Conservation (phyloP, 306 rosid genomes). For the Lotus japonicus region DNA sequence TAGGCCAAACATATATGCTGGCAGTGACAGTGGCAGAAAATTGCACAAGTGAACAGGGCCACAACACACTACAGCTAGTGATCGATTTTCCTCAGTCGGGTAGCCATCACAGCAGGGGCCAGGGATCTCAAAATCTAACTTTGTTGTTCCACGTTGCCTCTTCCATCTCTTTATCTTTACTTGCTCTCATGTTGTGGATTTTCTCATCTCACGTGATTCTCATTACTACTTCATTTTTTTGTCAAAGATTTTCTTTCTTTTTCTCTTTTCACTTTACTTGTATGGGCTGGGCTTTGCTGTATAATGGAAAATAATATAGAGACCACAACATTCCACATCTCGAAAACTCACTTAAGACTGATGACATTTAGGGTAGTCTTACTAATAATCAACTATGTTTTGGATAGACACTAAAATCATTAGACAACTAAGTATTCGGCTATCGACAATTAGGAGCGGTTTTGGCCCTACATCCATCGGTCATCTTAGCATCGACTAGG, state of each 20-base stretch:
- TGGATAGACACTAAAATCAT: no score
- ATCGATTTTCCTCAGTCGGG: conserved; percentile 38
- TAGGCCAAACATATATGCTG: conserved; percentile 19
- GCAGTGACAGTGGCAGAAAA: background rate
- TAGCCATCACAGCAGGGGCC: conserved; percentile 33
- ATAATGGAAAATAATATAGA: no score
- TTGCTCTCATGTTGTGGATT: conserved; percentile 3
- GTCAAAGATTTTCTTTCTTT: background rate
- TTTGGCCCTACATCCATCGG: no score
- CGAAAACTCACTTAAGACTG: no score
- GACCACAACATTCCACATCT: no score
- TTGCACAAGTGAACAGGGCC: background rate
- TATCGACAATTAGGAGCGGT: no score
- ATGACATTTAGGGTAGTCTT: no score
- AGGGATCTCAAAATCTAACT: conserved; percentile 35
- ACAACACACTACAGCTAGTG: background rate
- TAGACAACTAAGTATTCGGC: no score
- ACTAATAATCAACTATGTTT: no score
- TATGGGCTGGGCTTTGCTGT: background rate
- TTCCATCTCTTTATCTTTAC: no score
- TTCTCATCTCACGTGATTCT: conserved; percentile 43
- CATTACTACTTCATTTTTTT: conserved; percentile 11
- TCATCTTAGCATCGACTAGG: no score
- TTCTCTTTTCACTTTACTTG: background rate
- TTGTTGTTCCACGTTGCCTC: background rate